Evolutionary conservation across 169 alveolate species (phyloP).

Genomic region (Plasmodium sp.): DNA sequence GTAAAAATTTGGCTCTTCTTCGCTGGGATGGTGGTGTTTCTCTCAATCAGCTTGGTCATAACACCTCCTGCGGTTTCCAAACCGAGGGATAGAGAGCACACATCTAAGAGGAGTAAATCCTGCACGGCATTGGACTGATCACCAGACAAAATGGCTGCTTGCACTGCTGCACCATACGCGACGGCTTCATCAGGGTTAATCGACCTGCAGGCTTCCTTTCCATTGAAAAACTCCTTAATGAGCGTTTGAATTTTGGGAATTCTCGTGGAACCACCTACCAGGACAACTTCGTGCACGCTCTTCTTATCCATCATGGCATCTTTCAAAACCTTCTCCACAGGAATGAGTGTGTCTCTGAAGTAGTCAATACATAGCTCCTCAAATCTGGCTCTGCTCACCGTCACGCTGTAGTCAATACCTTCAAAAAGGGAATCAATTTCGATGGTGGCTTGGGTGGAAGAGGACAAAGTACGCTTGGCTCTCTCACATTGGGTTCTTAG

Average conservation of each 20-base stretch:
- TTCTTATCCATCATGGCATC: constrained; percentile 95
- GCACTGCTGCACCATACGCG: constrained; percentile 97
- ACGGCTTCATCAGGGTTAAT: constrained; percentile 97
- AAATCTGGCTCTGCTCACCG: constrained; percentile 97
- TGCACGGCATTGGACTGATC: constrained; percentile 92
- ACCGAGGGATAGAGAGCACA: constrained; percentile 95
- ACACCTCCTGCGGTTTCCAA: constrained; percentile 97
- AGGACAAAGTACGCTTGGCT: constrained; percentile 97
- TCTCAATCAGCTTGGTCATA: constrained; percentile 92
- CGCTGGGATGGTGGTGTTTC: constrained; percentile 96
- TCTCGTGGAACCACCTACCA: constrained; percentile 99
- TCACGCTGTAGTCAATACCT: constrained; percentile 95
- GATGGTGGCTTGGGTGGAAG: constrained; percentile 97
- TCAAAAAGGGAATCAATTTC: constrained; percentile 96
- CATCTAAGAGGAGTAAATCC: constrained; percentile 94
- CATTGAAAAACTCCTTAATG: constrained; percentile 94
- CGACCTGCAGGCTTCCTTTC: constrained; percentile 93
- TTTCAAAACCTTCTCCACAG: constrained; percentile 96
- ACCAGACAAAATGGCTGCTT: constrained; percentile 95
- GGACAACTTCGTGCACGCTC: constrained; percentile 95
- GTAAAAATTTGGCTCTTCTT: constrained; percentile 95
- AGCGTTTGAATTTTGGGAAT: constrained; percentile 96
- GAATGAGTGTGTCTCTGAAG: constrained; percentile 95
- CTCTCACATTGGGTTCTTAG: constrained; percentile 98
- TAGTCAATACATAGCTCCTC: constrained; percentile 97